phyloP scores from a whole-genome alignment of 2,329 filamentous ascomycete species.

The Ophiostoma himal-ulmi region DNA sequence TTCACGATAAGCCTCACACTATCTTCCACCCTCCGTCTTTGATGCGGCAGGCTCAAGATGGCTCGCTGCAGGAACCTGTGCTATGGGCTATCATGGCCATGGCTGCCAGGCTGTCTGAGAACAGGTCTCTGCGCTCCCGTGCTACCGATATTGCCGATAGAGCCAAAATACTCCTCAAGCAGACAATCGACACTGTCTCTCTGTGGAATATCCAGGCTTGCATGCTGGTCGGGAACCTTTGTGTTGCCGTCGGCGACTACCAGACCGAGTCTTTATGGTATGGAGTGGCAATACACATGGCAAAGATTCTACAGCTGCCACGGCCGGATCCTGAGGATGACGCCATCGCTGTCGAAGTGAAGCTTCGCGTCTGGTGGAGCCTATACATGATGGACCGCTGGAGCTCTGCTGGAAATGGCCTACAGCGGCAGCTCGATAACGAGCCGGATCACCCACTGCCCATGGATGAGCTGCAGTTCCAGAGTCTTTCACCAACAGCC shows the following conservation, averaged over 20 bases:
- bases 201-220: slow-evolving; percentile 12
- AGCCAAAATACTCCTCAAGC: neutral
- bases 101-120: neutral
- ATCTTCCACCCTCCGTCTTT: slow-evolving; percentile 6
- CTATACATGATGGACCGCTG: slow-evolving; percentile 15
- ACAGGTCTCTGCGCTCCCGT: neutral
- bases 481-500: neutral
- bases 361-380: neutral
- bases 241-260: slow-evolving; percentile 12
- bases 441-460: neutral
- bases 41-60: neutral
- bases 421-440: neutral
- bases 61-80: neutral
- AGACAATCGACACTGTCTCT: neutral
- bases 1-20: slow-evolving; percentile 10
- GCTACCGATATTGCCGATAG: neutral
- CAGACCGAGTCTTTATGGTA: slow-evolving; percentile 10
- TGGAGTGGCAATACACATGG: slow-evolving; percentile 14
- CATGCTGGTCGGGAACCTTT: slow-evolving; percentile 9
- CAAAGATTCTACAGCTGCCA: slow-evolving; percentile 5
- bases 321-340: slow-evolving; percentile 1
- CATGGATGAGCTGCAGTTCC: slow-evolving; percentile 10
- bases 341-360: neutral
- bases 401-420: slow-evolving; percentile 12
- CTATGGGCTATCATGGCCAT: slow-evolving; percentile 13